Evolutionary conservation across 2,329 filamentous ascomycete species (phyloP).

Genomic region (Fusarium sulawesiense): DNA sequence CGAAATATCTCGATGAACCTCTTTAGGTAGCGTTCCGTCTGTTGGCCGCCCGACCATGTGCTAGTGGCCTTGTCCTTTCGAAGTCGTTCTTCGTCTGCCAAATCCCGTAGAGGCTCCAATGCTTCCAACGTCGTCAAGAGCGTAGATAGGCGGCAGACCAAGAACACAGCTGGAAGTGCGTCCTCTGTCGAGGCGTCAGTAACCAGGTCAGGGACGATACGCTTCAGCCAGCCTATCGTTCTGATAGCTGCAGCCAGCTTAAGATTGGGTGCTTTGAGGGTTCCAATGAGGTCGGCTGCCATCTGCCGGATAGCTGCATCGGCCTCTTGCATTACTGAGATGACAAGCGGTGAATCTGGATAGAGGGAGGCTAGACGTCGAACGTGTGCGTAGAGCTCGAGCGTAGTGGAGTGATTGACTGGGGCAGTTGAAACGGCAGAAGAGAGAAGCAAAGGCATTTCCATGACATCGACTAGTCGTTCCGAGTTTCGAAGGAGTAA

Average conservation of each 20-base stretch:
- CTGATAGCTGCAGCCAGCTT: constrained; percentile 92
- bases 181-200: constrained; percentile 63
- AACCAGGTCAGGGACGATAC: constrained; percentile 82
- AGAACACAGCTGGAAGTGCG: constrained; percentile 82
- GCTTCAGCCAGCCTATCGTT: constrained; percentile 89
- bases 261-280: constrained; percentile 79
- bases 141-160: constrained; percentile 86
- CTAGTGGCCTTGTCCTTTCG: constrained; percentile 57
- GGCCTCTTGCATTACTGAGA: constrained; percentile 78
- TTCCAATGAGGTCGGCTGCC: constrained; percentile 83
- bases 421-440: constrained; percentile 76
- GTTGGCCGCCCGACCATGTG: constrained; percentile 79
- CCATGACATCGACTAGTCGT: constrained; percentile 88
- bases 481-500: constrained; percentile 88
- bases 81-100: constrained; percentile 85
- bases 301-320: constrained; percentile 90
- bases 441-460: constrained; percentile 85
- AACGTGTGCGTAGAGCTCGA: constrained; percentile 95
- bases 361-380: constrained; percentile 86
- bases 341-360: constrained; percentile 79
- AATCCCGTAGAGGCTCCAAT: constrained; percentile 83
- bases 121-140: constrained; percentile 84
- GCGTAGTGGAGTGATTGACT: constrained; percentile 85
- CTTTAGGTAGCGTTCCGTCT: constrained; percentile 94
- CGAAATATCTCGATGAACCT: constrained; percentile 97